Conservation (phyloP, 1,284 basidiomycete species). For the Fistulinella cinereoalba region DNA sequence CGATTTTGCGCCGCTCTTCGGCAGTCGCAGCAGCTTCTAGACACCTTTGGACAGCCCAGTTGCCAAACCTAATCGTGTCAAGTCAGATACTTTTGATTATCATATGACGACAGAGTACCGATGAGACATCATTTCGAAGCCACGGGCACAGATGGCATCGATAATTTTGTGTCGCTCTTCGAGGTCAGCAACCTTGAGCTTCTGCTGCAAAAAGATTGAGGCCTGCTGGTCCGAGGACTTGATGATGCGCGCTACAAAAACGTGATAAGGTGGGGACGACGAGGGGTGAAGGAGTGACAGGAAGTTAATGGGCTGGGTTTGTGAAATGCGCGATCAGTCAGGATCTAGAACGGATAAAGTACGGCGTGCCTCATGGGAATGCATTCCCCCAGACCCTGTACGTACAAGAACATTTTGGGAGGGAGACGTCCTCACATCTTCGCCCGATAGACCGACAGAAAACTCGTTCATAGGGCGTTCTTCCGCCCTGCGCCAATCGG, state of each 20-base stretch:
- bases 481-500: constrained; percentile 30
- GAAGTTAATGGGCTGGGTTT: constrained; percentile 79
- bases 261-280: constrained; percentile 73
- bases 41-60: constrained; percentile 84
- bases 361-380: constrained; percentile 39
- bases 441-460: constrained; percentile 16
- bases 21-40: constrained; percentile 67
- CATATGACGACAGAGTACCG: constrained; percentile 43
- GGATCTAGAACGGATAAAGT: constrained; percentile 21
- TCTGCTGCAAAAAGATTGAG: constrained; percentile 84
- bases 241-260: constrained; percentile 79
- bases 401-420: constrained; percentile 25
- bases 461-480: constrained; percentile 21
- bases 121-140: constrained; percentile 87
- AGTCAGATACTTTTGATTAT: constrained; percentile 9
- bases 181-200: constrained; percentile 78
- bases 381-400: constrained; percentile 26
- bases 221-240: constrained; percentile 84
- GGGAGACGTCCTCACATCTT: constrained; percentile 31
- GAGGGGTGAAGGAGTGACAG: constrained; percentile 77
- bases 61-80: constrained; percentile 60
- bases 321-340: constrained; percentile 17
- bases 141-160: constrained; percentile 75
- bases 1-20: constrained; percentile 75
- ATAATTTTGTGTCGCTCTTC: constrained; percentile 76